Base-by-base conservation (phyloP, 1,284 basidiomycete species). In the Cystobasidium pallidum region DNA sequence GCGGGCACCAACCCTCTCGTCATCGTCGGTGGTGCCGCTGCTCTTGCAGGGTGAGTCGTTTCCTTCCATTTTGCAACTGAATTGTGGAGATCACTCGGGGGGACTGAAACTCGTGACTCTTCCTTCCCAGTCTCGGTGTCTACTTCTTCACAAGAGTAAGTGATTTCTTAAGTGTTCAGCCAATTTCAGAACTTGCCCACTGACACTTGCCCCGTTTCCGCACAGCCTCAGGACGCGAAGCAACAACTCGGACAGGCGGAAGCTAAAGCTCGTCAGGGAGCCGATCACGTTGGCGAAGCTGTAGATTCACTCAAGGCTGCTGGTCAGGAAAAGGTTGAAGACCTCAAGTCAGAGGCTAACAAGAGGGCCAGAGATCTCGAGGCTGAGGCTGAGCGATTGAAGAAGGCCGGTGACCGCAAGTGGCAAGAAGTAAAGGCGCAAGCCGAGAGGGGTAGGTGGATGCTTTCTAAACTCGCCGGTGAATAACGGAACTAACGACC, bases 71-170 rank as follows among this genome's bases (percentile, higher is more conserved):
- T 28, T n/a, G 36, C 49, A 36, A 65, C 4, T 45, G 62, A 36
- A 65, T 3, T 45, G 62, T 65, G 62, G 49, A 65, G 58, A 61
- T 45, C 58, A 21, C 26, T 28, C 8, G 26, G 26, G 30, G 17
- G n/a, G n/a, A n/a, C 58, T 61, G 26, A 61, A 39, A 11, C 0
- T 8, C 28, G 13, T 24, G 10, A 6, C 2, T 36, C 3, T 34
- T 17, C 41, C 39, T 47, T 26, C 13, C 57, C 24, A 68, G 67
- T 41, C 39, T 70, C 51, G 67, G 67, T 51, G 67, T 70, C 67
- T 70, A 70, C 67, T 70, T 70, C 57, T 70, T 70, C 67, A 70
- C 67, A 15, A 28, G 55, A 34, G 62, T 65, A n/a, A 41, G 58
- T 24, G 21, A 19, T 11, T 10, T 39, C 41, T 1, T 1, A 11